Conservation (phyloP, 139 green algal species). For the Picochlorum sp. region DNA sequence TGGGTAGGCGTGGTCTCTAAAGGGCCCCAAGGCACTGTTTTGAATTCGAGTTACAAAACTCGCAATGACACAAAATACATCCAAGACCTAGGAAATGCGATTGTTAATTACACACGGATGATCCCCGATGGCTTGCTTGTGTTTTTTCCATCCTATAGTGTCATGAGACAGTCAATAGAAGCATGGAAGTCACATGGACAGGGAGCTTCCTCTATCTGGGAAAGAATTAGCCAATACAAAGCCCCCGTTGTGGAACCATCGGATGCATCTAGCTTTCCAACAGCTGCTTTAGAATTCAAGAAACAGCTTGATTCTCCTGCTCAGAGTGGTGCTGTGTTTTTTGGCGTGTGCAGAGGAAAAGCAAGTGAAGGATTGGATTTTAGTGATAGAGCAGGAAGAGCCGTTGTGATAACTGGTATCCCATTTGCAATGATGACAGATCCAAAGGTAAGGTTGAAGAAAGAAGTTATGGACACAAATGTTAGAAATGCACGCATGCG, state of each 20-base stretch:
- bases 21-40: constrained; percentile 59
- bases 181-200: constrained; percentile 55
- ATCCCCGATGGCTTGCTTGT: constrained; percentile 89
- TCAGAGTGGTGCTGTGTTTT: constrained; percentile 72
- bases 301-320: constrained; percentile 59
- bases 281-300: constrained; percentile 58
- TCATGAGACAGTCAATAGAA: constrained; percentile 57
- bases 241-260: constrained; percentile 74
- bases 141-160: constrained; percentile 91
- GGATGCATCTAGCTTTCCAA: constrained; percentile 42
- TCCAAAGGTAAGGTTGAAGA: constrained; percentile 62
- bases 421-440: constrained; percentile 71
- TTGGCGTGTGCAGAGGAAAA: constrained; percentile 84
- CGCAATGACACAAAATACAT: constrained; percentile 54
- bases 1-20: constrained; percentile 72
- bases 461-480: constrained; percentile 50
- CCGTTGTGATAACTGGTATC: constrained; percentile 92
- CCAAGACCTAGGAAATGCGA: constrained; percentile 62
- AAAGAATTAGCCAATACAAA: constrained; percentile 77
- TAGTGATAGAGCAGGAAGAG: constrained; percentile 72
- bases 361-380: constrained; percentile 97
- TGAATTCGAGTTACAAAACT: constrained; percentile 81
- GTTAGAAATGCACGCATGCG: not conserved
- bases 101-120: constrained; percentile 77
- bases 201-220: constrained; percentile 62